A percentile compares a stretch with the other conserved stretches of the same genome.
phyloP scores from a whole-genome alignment of 768 basidiomycete genomes.

The Tylopilus plumbeoviolaceoides region DNA sequence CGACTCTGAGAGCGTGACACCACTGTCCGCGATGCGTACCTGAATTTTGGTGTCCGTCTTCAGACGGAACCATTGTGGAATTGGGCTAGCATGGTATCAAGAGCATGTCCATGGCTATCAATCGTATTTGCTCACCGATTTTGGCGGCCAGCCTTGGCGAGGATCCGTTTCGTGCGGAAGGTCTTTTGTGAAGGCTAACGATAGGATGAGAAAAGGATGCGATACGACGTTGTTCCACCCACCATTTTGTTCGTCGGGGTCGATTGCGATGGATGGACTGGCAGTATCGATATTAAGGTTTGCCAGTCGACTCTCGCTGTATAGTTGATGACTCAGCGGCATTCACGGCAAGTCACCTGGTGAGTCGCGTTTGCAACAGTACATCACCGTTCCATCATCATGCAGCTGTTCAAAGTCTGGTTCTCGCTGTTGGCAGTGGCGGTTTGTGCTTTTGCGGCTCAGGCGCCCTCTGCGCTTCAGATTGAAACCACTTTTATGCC shows the following conservation, averaged over 20 bases:
- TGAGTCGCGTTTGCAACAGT: no score
- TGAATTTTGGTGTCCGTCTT: conserved; percentile 96
- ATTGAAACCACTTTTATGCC: conserved; percentile 63
- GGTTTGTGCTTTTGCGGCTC: conserved; percentile 42
- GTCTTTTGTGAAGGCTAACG: conserved; percentile 96
- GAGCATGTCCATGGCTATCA: not conserved
- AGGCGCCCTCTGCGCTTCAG: conserved; percentile 51
- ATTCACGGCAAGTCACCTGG: no score
- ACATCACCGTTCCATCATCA: no score
- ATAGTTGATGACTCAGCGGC: conserved; percentile 39
- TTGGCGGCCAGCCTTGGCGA: conserved; percentile 93
- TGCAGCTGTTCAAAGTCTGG: conserved; percentile 49
- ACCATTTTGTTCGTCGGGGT: conserved; percentile 47
- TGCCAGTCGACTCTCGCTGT: conserved; percentile 30
- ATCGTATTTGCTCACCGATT: conserved; percentile 65
- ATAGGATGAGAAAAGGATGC: not conserved
- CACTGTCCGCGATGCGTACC: conserved; percentile 37
- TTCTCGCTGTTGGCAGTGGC: conserved; percentile 47
- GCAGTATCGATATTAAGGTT: conserved; percentile 31
- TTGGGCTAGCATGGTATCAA: conserved; percentile 63
- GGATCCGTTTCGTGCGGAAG: conserved; percentile 94
- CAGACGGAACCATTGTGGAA: conserved; percentile 98
- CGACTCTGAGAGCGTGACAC: not conserved
- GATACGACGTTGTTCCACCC: conserved; percentile 18
- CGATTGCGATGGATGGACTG: conserved; percentile 25